These are phyloP conservation scores for Nadsonia fulvescens DNA, from an alignment of 805 yeast species.

Conservation along the genomic window DNA sequence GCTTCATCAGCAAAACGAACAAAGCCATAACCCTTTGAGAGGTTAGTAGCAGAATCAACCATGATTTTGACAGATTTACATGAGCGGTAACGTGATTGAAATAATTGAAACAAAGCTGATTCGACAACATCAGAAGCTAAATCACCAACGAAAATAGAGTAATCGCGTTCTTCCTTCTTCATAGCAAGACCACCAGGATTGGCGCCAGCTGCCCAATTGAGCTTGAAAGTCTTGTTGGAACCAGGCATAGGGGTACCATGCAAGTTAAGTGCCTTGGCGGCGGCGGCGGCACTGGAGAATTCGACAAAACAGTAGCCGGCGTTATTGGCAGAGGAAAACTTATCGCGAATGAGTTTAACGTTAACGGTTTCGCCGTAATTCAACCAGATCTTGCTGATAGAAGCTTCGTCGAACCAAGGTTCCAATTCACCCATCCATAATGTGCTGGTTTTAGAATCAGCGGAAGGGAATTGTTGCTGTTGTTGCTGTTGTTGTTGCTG, in stretches of 20 bases:
- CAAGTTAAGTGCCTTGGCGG: slow-evolving; percentile 43
- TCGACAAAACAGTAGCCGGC: slow-evolving; percentile 75
- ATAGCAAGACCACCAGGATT: slow-evolving; percentile 17
- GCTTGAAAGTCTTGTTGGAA: slow-evolving; percentile 36
- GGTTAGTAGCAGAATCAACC: slow-evolving; percentile 51
- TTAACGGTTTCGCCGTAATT: slow-evolving; percentile 41
- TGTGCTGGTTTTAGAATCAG: slow-evolving; percentile 17
- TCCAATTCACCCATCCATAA: slow-evolving; percentile 75
- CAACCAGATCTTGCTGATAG: slow-evolving; percentile 50
- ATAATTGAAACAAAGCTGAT: slow-evolving; percentile 39
- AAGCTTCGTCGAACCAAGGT: slow-evolving; percentile 61
- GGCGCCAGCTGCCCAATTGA: slow-evolving; percentile 64
- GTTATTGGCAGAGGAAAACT: slow-evolving; percentile 25
- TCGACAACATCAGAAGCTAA: slow-evolving; percentile 60
- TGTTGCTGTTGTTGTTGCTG: slow-evolving; percentile 4
- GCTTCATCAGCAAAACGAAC: slow-evolving; percentile 51
- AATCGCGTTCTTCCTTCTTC: slow-evolving; percentile 24
- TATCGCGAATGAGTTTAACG: slow-evolving; percentile 60
- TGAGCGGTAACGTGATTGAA: slow-evolving; percentile 53
- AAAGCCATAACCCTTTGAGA: slow-evolving; percentile 77
- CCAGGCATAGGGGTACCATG: slow-evolving; percentile 60
- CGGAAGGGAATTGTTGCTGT: no score
- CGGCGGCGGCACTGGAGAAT: slow-evolving; percentile 41
- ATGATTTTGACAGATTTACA: slow-evolving; percentile 63
- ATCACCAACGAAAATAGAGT: slow-evolving; percentile 75